Percentiles rank a stretch among this genome's conserved stretches.
These are phyloP conservation scores for Saturnispora bothae DNA, from an alignment of 805 yeast species.

Conservation along the genomic window DNA sequence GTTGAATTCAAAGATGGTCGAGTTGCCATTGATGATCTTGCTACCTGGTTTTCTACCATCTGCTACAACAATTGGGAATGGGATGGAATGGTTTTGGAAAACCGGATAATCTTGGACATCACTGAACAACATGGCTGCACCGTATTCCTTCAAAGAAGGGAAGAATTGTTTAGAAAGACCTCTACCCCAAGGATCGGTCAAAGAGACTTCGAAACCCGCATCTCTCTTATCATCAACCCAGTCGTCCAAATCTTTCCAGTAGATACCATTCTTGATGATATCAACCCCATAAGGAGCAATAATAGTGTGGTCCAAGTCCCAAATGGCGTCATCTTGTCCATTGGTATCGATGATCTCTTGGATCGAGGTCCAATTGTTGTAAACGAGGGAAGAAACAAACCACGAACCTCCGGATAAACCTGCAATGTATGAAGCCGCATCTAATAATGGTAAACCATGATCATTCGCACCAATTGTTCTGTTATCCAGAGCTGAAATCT, in stretches of 20 bases:
- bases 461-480: conserved; percentile 46
- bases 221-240: conserved; percentile 40
- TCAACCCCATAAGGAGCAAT: conserved; percentile 55
- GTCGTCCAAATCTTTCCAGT: conserved; percentile 43
- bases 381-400: conserved; percentile 59
- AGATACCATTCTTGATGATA: conserved; percentile 38
- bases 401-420: conserved; percentile 84
- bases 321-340: conserved; percentile 36
- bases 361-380: conserved; percentile 65
- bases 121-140: conserved; percentile 51
- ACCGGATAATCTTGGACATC: conserved; percentile 50
- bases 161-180: conserved; percentile 66
- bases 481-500: conserved; percentile 67
- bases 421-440: conserved; percentile 57
- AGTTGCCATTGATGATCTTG: conserved; percentile 44
- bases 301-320: conserved; percentile 60
- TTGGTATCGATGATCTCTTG: conserved; percentile 40
- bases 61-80: conserved; percentile 57
- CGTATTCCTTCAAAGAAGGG: conserved; percentile 46
- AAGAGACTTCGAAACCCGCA: conserved; percentile 59
- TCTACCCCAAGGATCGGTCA: conserved; percentile 78
- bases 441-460: conserved; percentile 63
- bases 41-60: conserved; percentile 61
- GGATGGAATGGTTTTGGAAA: conserved; percentile 55
- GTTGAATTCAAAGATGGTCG: conserved; percentile 54